phyloP scores from a whole-genome alignment of 805 yeast genomes.

The Zygosaccharomyces bisporus region DNA sequence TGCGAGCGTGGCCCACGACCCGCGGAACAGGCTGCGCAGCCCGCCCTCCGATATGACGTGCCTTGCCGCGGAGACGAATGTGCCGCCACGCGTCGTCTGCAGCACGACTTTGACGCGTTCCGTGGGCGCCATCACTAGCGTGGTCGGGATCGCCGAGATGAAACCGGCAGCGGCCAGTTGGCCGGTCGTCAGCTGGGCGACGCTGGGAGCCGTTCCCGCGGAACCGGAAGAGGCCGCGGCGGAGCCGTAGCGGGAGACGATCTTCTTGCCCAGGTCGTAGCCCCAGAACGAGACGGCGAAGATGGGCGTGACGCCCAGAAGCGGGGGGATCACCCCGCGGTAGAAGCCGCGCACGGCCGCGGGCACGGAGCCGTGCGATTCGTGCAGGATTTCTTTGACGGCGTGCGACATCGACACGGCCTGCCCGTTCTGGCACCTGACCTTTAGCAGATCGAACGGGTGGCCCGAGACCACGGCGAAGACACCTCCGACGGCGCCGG shows the following conservation, averaged over 20 bases:
- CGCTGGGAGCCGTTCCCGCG: too few relatives aligned
- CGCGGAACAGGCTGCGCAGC: constrained; percentile 77
- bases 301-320: constrained; percentile 97
- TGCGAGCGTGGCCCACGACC: constrained; percentile 86
- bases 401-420: constrained; percentile 62
- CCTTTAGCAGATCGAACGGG: constrained; percentile 92
- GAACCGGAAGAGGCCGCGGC: constrained; percentile 3
- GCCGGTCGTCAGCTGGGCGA: constrained; percentile 59
- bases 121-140: constrained; percentile 95
- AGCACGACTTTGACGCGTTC: constrained; percentile 92
- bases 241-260: constrained; percentile 45
- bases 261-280: constrained; percentile 83
- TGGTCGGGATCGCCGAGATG: constrained; percentile 90
- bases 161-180: constrained; percentile 91
- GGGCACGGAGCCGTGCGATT: constrained; percentile 52
- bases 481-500: constrained; percentile 96
- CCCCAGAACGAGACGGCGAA: constrained; percentile 99
- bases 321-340: constrained; percentile 91
- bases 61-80: constrained; percentile 46
- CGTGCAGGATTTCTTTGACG: constrained; percentile 62
- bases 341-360: constrained; percentile 59
- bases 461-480: constrained; percentile 96
- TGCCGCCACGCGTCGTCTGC: constrained; percentile 58
- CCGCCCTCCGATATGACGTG: constrained; percentile 79
- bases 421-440: constrained; percentile 75